Conservation (phyloP, 2,329 filamentous ascomycete species). For the Phaeosphaeriaceae sp. region DNA sequence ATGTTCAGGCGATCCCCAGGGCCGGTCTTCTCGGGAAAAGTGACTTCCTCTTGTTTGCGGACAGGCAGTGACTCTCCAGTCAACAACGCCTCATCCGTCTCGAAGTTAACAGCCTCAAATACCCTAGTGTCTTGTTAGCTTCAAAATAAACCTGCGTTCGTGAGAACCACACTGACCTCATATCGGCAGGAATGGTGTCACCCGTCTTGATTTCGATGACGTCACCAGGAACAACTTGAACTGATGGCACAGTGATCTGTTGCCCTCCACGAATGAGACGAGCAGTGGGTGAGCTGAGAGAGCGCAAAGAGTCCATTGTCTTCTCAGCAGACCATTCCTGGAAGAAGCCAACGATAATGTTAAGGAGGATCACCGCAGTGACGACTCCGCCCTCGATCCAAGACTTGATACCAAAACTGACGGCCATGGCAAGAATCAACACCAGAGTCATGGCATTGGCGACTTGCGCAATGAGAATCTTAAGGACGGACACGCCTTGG, state of each 20-base stretch:
- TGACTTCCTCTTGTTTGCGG: slow-evolving; percentile 64
- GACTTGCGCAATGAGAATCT: slow-evolving; percentile 74
- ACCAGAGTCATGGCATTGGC: slow-evolving; percentile 80
- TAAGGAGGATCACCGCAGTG: slow-evolving; percentile 54
- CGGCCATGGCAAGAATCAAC: slow-evolving; percentile 56
- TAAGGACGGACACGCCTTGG: slow-evolving; percentile 71
- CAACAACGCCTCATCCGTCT: slow-evolving; percentile 74
- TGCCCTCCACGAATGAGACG: slow-evolving; percentile 60
- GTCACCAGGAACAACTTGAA: slow-evolving; percentile 70
- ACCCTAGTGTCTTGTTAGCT: slow-evolving; percentile 33
- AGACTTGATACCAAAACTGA: slow-evolving; percentile 55
- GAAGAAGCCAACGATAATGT: slow-evolving; percentile 54
- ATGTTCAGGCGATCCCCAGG: slow-evolving; percentile 74
- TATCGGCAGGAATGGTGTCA: slow-evolving; percentile 73
- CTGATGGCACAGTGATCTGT: slow-evolving; percentile 59
- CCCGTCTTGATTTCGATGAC: slow-evolving; percentile 68
- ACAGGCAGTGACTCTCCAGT: slow-evolving; percentile 75
- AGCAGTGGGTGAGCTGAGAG: slow-evolving; percentile 55
- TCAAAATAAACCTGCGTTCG: no score
- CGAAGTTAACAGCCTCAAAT: slow-evolving; percentile 73
- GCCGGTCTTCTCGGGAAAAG: slow-evolving; percentile 61
- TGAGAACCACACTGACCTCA: slow-evolving; percentile 35
- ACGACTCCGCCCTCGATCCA: slow-evolving; percentile 58
- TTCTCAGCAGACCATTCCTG: slow-evolving; percentile 58
- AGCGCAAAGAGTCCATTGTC: slow-evolving; percentile 57